Evolutionary conservation across 2,329 filamentous ascomycete genomes (phyloP), one percentile per base, ranked within the genome.

Genomic region (Calonectria pauciramosa): DNA sequence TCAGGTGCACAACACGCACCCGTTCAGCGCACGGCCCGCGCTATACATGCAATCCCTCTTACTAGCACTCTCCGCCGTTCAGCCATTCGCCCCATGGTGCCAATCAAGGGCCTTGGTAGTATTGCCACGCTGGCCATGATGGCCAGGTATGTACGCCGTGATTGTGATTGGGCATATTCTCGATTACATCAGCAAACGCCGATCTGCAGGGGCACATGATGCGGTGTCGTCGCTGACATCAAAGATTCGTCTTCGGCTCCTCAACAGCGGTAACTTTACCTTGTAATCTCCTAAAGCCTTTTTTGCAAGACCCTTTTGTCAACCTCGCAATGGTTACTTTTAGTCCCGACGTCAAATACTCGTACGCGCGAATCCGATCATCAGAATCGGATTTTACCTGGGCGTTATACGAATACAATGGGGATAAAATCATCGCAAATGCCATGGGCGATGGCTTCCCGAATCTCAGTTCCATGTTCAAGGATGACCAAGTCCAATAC

Each of bases 321-420:
- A 41, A 41, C n/a, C 18, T 63, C 56, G 13, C 34, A 63, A 63
- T 63, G 56, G 56, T 63, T 20, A 63, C 56, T 23, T 63, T 63
- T 13, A 63, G 56, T 4, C 56, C 56, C 28, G 56, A 63, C 34
- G 56, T 63, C 23, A 63, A 63, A 16, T 41, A 63, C 34, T 63
- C 56, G 2, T 63, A 63, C 36, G 56, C 56, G 14, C 36, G 13
- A 20, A 41, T 63, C 56, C 56, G 23, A 26, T 26, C 56, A 9
- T 23, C 56, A 6, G 56, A 38, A 9, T 63, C 56, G 14, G 34
- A 63, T 18, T 63, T 63, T 14, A 63, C 56, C 11, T 63, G 56
- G 56, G 56, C 56, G 10, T 14, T 26, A 7, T 36, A 41, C 16
- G 56, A 38, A n/a, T 63, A 63, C 36, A 63, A 63, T 30, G 56